Evolutionary conservation across 202 grass and related monocot species (phyloP).

Genomic region (Bolboschoenoplectus hybrid): DNA sequence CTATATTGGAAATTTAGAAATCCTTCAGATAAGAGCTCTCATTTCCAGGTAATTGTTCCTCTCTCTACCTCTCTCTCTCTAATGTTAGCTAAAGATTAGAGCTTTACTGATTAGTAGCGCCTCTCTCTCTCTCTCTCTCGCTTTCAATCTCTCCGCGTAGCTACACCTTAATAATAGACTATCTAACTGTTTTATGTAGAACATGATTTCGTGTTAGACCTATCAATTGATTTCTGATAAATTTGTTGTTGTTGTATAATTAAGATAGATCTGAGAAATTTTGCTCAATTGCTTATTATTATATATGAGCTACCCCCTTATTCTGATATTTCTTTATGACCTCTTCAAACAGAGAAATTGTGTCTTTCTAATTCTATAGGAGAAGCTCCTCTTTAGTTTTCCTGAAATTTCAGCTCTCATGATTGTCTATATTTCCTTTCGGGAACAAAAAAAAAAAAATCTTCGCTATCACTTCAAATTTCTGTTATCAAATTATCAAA

Average conservation of each 20-base stretch:
- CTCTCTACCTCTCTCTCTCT: not conserved
- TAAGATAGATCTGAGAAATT: conserved; percentile 12
- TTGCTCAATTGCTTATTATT: not conserved
- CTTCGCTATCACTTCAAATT: not conserved
- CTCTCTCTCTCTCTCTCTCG: not conserved
- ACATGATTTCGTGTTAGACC: not conserved
- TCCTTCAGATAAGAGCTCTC: not conserved
- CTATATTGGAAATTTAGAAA: not conserved
- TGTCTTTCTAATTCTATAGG: not conserved
- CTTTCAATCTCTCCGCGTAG: not conserved
- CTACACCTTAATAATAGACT: not conserved
- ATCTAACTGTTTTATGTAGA: not conserved
- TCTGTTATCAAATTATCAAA: conserved; percentile 26
- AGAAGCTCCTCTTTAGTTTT: not conserved
- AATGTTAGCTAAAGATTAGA: not conserved
- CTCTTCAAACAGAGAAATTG: not conserved
- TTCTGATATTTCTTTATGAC: not conserved
- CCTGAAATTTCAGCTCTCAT: not conserved
- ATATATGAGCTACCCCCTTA: not conserved
- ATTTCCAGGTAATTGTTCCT: not conserved
- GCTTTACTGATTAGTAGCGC: not conserved
- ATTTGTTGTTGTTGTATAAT: not conserved
- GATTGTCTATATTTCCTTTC: not conserved
- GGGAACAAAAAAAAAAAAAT: conserved; percentile 4
- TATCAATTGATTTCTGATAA: not conserved